These are phyloP conservation scores for Phyllosticta citribraziliensis DNA, from an alignment of 2,329 filamentous ascomycete species.

Conservation along the genomic window DNA sequence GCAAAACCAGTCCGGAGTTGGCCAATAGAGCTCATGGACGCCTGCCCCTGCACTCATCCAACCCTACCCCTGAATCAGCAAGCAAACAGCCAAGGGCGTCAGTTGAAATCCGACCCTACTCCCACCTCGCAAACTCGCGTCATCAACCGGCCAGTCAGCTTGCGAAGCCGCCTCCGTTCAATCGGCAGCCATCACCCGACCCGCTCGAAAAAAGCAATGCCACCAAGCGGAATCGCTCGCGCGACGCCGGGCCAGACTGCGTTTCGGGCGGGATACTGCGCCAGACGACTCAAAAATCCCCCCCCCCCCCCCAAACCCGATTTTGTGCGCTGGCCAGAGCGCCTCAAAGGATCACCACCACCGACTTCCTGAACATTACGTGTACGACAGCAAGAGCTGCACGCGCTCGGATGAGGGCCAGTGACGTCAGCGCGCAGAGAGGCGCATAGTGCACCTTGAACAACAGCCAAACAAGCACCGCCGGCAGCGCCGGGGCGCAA, in stretches of 20 bases:
- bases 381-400: neutral
- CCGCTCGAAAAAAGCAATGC: neutral
- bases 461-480: neutral
- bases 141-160: neutral
- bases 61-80: neutral
- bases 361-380: neutral
- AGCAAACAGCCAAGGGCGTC: neutral
- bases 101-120: neutral
- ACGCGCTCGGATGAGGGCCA: neutral
- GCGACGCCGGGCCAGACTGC: neutral
- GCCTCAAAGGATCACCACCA: neutral
- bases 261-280: neutral
- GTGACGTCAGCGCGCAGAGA: neutral
- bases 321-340: neutral
- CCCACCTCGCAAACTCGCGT: neutral
- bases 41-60: neutral
- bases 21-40: neutral
- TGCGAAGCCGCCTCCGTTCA: neutral
- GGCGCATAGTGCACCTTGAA: neutral
- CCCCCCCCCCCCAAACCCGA: too few relatives aligned
- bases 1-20: neutral
- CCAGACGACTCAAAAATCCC: neutral
- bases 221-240: neutral
- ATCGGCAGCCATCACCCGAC: neutral
- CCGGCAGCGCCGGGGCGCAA: neutral